phyloP scores from a whole-genome alignment of 306 rosid species.

The Rubus idaeus region DNA sequence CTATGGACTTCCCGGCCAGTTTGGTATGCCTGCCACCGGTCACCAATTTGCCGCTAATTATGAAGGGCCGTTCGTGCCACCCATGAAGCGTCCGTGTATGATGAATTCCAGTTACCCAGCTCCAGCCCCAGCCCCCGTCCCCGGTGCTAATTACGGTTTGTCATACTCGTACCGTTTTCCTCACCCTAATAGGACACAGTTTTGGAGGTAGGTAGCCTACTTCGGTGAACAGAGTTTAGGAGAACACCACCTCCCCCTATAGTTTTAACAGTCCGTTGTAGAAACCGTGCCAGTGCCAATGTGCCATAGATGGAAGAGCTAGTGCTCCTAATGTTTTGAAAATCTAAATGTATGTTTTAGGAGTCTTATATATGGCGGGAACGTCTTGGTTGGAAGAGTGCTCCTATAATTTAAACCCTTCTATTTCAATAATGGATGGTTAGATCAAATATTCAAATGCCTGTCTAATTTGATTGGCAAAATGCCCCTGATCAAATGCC shows the following conservation, averaged over 20 bases:
- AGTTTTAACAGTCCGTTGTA: neutral
- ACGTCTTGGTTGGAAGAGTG: too few relatives aligned
- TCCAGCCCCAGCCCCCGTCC: neutral
- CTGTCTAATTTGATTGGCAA: too few relatives aligned
- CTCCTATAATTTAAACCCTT: too few relatives aligned
- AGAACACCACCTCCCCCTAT: neutral
- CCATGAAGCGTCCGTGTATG: neutral
- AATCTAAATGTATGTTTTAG: neutral
- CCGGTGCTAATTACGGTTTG: neutral
- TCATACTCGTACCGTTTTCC: neutral
- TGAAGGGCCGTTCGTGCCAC: neutral
- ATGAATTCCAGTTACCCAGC: neutral
- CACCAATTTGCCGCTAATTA: neutral
- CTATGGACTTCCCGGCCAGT: constrained; percentile 4
- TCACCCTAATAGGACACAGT: neutral
- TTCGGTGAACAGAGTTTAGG: neutral
- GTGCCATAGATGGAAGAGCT: neutral
- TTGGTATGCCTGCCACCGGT: neutral
- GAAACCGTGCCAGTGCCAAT: too few relatives aligned
- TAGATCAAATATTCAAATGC: too few relatives aligned
- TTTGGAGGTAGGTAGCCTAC: neutral
- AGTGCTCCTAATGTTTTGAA: neutral
- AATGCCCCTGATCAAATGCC: too few relatives aligned
- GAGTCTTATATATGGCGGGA: neutral
- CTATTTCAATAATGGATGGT: too few relatives aligned